A percentile compares a stretch with the other conserved stretches of the same genome.
phyloP scores from a whole-genome alignment of 495 filamentous ascomycete genomes.

The Geopyxis carbonaria region DNA sequence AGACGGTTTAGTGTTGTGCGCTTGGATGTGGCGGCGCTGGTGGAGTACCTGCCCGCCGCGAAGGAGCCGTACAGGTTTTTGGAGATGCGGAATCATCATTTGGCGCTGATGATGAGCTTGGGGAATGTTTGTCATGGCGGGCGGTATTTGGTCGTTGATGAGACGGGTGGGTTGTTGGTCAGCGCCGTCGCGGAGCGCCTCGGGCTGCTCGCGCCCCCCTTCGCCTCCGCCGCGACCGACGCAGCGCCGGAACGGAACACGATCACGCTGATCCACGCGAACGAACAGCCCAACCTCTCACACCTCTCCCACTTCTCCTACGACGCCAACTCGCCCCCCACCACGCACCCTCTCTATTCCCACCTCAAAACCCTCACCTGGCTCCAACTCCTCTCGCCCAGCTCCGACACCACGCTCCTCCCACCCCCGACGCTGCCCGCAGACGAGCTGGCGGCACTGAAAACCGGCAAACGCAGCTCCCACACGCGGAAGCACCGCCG shows the following conservation, averaged over 20 bases:
- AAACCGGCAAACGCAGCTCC: constrained; percentile 56
- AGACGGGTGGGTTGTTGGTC: constrained; percentile 70
- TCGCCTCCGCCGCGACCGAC: constrained; percentile 5
- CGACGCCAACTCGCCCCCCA: constrained; percentile 44
- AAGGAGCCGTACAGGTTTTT: constrained; percentile 65
- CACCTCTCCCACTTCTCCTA: constrained; percentile 76
- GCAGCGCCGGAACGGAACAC: constrained; percentile 46
- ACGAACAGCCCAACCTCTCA: constrained; percentile 74
- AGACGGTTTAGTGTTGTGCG: constrained; percentile 69
- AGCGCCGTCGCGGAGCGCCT: constrained; percentile 84
- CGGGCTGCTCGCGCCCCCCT: constrained; percentile 49
- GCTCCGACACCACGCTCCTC: constrained; percentile 49
- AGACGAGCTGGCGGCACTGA: constrained; percentile 43
- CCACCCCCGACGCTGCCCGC: constrained; percentile 40
- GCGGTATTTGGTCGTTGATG: constrained; percentile 77
- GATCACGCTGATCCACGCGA: constrained; percentile 72
- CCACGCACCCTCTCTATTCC: constrained; percentile 55
- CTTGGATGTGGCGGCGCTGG: constrained; percentile 56
- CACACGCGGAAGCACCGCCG: constrained; percentile 75
- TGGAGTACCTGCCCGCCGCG: constrained; percentile 54
- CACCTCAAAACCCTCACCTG: constrained; percentile 74
- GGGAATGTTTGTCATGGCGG: constrained; percentile 52
- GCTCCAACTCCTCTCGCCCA: constrained; percentile 70
- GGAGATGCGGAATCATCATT: constrained; percentile 73
- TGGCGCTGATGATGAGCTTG: constrained; percentile 53